Base-by-base conservation (phyloP, 108 stramenopile genomes). In the Schizochytrium sp. region DNA sequence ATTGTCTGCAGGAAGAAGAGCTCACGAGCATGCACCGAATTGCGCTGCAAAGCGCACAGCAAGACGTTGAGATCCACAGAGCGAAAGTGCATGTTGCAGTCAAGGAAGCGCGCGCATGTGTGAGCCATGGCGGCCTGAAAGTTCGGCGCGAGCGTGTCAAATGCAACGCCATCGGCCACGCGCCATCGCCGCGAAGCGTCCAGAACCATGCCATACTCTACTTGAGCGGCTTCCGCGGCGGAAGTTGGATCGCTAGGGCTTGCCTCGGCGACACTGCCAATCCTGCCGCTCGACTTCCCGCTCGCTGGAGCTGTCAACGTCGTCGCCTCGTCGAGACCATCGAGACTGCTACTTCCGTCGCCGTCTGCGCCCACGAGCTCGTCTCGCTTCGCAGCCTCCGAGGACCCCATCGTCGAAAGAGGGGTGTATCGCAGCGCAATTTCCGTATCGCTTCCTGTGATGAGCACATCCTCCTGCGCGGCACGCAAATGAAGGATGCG, bases 41-140 rank as follows among this genome's bases (percentile, higher is more conserved):
- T 83, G n/a, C 43, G 23, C 87, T 87, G 72, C 88, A 90, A 10
- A 19, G 72, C 72, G 41, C 60, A 43, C 48, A 90, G 44, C 5
- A 90, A 25, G 21, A 90, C 55, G 45, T 88, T 60, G 1, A 90
- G 87, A 23, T 87, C 44, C 6, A 72, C 53, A 25, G 41, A 5
- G 16, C 72, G 21, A 63, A 58, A 90, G 47, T 90, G 72, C 87
- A 90, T 87, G 90, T 88, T 57, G 57, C 87, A 88, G 69, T 90
- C 90, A 14, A 90, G 72, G 53, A 90, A 90, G 28, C 90, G 90
- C 16, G 87, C 87, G 48, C 41, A 51, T 18, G 76, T 88, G 43
- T 88, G 90, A 19, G 87, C 87, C 12, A 58, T 41, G 43, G 90
- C 5, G 16, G 90, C 87, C 72, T 90, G 76, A 23, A 71, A 90